Evolutionary conservation across 129 eudicot genomes (phyloP).

Genomic region (Solidago caesia): DNA sequence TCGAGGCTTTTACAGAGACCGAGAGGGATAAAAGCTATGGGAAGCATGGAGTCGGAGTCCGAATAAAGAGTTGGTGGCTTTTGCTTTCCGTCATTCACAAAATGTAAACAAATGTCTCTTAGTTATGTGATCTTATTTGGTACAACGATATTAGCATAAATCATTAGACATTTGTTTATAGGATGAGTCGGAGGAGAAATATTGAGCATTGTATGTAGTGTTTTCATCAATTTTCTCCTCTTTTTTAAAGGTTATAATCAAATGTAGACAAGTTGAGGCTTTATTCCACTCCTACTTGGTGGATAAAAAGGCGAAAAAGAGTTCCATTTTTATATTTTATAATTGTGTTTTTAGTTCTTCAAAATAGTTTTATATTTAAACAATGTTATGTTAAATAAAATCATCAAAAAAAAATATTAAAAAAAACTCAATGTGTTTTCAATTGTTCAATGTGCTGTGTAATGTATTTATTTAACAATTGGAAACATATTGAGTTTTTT

Average conservation of each 20-base stretch:
- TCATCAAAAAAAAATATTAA: too few relatives aligned
- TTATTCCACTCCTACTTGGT: neutral
- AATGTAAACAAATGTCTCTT: slow-evolving; percentile 16
- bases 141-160: slow-evolving; percentile 1
- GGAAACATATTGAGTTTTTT: too few relatives aligned
- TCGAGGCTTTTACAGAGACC: slow-evolving; percentile 58
- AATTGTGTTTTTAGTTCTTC: neutral
- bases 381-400: too few relatives aligned
- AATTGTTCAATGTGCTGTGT: too few relatives aligned
- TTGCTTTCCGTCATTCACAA: neutral
- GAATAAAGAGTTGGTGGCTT: slow-evolving; percentile 37
- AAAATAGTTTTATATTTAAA: too few relatives aligned
- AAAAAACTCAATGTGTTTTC: too few relatives aligned
- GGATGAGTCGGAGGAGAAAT: slow-evolving; percentile 21
- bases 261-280: slow-evolving; percentile 19
- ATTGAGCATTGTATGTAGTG: slow-evolving; percentile 29
- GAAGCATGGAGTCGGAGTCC: slow-evolving; percentile 76
- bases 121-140: slow-evolving; percentile 8
- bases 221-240: slow-evolving; percentile 24
- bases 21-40: slow-evolving; percentile 91
- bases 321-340: neutral
- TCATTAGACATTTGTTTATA: slow-evolving; percentile 19
- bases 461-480: too few relatives aligned
- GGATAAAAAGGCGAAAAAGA: neutral
- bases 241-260: slow-evolving; percentile 10